A percentile compares a stretch with the other conserved stretches of the same genome.
phyloP scores from a whole-genome alignment of 2,329 filamentous ascomycete species.

The Eutypa lata region DNA sequence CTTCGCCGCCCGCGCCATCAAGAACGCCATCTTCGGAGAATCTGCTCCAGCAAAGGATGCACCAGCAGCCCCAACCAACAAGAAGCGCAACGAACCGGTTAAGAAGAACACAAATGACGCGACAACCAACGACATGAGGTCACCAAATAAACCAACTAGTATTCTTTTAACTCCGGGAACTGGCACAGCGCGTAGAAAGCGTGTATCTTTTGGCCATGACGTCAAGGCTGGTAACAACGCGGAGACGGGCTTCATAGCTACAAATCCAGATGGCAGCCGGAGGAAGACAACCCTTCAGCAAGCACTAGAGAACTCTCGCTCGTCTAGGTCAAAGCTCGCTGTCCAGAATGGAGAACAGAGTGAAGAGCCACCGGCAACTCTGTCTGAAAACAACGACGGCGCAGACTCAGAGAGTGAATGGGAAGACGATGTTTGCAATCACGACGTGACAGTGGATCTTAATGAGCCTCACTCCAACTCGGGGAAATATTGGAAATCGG shows the following conservation, averaged over 20 bases:
- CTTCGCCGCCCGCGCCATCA: slow-evolving; percentile 64
- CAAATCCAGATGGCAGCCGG: slow-evolving; percentile 13
- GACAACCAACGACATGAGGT: slow-evolving; percentile 32
- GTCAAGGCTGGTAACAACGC: slow-evolving; percentile 39
- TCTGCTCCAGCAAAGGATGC: slow-evolving; percentile 31
- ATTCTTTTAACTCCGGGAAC: slow-evolving; percentile 65
- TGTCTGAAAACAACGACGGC: slow-evolving; percentile 1
- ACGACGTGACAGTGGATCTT: slow-evolving; percentile 66
- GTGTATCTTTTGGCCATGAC: slow-evolving; percentile 62
- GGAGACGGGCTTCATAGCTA: slow-evolving; percentile 16
- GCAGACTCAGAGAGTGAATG: slow-evolving; percentile 42
- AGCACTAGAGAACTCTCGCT: slow-evolving; percentile 27
- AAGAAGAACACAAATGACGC: slow-evolving; percentile 15
- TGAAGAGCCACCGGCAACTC: neutral
- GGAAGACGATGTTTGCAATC: slow-evolving; percentile 52
- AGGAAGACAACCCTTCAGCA: slow-evolving; percentile 25
- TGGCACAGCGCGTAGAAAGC: slow-evolving; percentile 57
- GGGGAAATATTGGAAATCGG: slow-evolving; percentile 75
- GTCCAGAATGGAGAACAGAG: slow-evolving; percentile 2
- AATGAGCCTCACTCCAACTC: slow-evolving; percentile 73
- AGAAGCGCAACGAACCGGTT: slow-evolving; percentile 30
- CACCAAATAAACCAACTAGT: slow-evolving; percentile 50
- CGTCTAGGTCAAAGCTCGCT: slow-evolving; percentile 14
- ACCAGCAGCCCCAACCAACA: slow-evolving; percentile 29
- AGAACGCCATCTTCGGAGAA: slow-evolving; percentile 61